phyloP scores from a whole-genome alignment of 2,329 filamentous ascomycete species.

The Chaetomiaceae sp. region DNA sequence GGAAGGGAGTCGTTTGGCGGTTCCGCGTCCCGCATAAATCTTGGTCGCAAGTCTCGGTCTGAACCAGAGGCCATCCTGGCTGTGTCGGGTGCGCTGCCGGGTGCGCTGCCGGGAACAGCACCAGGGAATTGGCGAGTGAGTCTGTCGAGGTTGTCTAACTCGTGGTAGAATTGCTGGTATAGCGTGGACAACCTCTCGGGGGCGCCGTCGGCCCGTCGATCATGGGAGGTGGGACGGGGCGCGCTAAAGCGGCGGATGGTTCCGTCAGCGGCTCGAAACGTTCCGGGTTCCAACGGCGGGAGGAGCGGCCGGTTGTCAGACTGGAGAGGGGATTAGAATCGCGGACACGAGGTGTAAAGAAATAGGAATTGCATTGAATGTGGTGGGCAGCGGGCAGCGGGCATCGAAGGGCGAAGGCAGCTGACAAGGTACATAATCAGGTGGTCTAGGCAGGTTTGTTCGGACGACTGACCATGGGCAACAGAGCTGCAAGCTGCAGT shows the following conservation, averaged over 20 bases:
- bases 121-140: slow-evolving; percentile 14
- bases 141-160: slow-evolving; percentile 28
- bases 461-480: slow-evolving; percentile 32
- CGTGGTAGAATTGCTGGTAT: slow-evolving; percentile 39
- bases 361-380: too few species aligned
- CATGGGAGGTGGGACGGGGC: slow-evolving; percentile 36
- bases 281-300: slow-evolving; percentile 10
- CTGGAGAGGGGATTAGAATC: slow-evolving; percentile 20
- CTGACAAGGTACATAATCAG: neutral
- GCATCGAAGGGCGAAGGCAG: neutral
- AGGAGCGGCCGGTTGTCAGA: slow-evolving; percentile 30
- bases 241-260: slow-evolving; percentile 31
- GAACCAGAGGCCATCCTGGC: slow-evolving; percentile 36
- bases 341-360: too few species aligned
- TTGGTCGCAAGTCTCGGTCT: slow-evolving; percentile 34
- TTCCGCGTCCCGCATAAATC: slow-evolving; percentile 35
- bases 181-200: slow-evolving; percentile 42
- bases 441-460: neutral
- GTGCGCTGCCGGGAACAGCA: slow-evolving; percentile 15
- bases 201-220: slow-evolving; percentile 36
- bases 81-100: slow-evolving; percentile 22
- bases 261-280: slow-evolving; percentile 24
- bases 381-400: neutral
- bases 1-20: slow-evolving; percentile 23
- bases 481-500: slow-evolving; percentile 24